Conservation (phyloP, 164 flowering plant genomes). For the Protea cynaroides region DNA sequence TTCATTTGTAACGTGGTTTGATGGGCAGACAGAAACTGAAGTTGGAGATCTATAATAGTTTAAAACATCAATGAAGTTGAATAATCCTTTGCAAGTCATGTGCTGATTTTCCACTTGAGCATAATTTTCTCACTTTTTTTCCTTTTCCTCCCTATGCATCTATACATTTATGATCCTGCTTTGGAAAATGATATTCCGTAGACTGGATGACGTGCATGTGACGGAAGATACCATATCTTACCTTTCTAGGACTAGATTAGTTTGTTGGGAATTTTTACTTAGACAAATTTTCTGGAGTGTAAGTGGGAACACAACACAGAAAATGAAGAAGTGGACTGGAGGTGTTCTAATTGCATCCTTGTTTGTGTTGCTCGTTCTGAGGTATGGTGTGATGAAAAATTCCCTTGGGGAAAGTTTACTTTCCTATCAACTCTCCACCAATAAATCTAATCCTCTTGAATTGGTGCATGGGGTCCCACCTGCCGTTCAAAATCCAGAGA, state of each 20-base stretch:
- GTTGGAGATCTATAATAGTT: too few relatives aligned
- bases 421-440: conserved; percentile 30
- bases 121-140: too few relatives aligned
- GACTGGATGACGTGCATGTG: not conserved
- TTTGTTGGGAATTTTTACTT: not conserved
- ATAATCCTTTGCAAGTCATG: too few relatives aligned
- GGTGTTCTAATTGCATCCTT: conserved; percentile 52
- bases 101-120: too few relatives aligned
- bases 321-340: conserved; percentile 80
- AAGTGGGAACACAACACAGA: conserved; percentile 7
- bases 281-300: conserved; percentile 10
- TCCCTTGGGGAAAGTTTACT: conserved; percentile 40
- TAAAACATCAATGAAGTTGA: too few relatives aligned
- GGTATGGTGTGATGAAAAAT: conserved; percentile 50
- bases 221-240: not conserved
- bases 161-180: not conserved
- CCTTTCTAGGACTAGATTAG: not conserved
- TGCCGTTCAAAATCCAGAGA: conserved; percentile 41
- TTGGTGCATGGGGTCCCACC: conserved; percentile 47
- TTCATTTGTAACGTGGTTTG: too few relatives aligned
- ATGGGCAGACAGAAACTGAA: too few relatives aligned
- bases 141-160: too few relatives aligned
- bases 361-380: conserved; percentile 61
- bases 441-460: conserved; percentile 59
- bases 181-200: not conserved